Evolutionary conservation across 768 basidiomycete species (phyloP), one percentile per base, ranked within the genome.

Genomic region (Leccinellum rugosiceps): DNA sequence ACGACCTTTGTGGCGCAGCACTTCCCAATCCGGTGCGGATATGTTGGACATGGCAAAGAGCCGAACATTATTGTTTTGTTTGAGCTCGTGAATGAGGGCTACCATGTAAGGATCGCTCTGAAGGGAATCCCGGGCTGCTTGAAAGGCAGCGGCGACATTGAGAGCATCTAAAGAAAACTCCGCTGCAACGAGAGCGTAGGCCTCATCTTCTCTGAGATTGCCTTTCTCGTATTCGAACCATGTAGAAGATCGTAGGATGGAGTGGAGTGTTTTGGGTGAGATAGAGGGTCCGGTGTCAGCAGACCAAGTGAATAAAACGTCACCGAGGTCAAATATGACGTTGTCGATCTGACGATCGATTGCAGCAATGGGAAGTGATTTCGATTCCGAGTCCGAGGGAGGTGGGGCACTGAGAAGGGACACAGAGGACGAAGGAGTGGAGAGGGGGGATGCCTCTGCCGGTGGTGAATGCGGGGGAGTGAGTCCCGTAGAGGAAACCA

Each of bases 1-100:
- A 1, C 50, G 31, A 14, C 38, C 62, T 21, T 58, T 67, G 48
- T 34, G 50, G 14, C 51, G 57, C 25, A 66, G 65, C 31, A 61
- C 10, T 11, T n/a, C n/a, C n/a, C n/a, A n/a, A n/a, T n/a, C n/a
- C n/a, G n/a, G n/a, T n/a, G n/a, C n/a, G n/a, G n/a, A n/a, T n/a
- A n/a, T n/a, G n/a, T n/a, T n/a, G n/a, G n/a, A n/a, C n/a, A n/a
- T n/a, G n/a, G n/a, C n/a, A 9, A 63, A 65, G 1, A 66, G 26
- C n/a, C 15, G 52, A 15, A 65, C 54, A 38, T 48, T 49, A 7
- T 1, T 46, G 15, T 50, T 48, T 1, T 14, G 15, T 19, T 50
- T 61, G 32, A 67, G 62, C 7, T 65, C 55, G 6, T 50, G 65
- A 17, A 65, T 52, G 44, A 65, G 47, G 4, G 53, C 6, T 11